phyloP scores from a whole-genome alignment of 2,329 filamentous ascomycete genomes.

The Phialocephala sp. region DNA sequence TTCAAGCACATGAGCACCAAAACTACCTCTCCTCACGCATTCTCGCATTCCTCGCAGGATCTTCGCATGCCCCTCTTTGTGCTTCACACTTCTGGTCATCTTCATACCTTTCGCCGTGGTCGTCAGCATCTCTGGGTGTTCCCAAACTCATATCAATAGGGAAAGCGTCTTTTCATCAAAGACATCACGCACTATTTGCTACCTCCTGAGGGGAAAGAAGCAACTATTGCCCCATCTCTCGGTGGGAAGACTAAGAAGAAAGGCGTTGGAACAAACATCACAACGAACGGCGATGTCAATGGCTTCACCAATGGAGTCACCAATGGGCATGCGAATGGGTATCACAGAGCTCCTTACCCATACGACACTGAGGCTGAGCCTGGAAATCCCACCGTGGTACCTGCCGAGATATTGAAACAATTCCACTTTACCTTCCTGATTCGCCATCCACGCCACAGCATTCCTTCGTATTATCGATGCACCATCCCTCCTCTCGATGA shows the following conservation, averaged over 20 bases:
- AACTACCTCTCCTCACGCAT: neutral
- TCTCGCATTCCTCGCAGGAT: no score
- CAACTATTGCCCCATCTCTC: constrained; percentile 80
- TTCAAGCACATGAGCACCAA: neutral
- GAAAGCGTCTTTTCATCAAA: constrained; percentile 95
- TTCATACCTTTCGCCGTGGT: neutral
- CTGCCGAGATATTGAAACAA: constrained; percentile 71
- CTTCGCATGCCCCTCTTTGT: neutral
- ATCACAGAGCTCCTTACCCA: constrained; percentile 55
- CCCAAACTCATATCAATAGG: constrained; percentile 60
- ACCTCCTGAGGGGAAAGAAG: constrained; percentile 71
- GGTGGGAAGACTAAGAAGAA: constrained; percentile 40
- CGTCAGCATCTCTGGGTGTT: neutral
- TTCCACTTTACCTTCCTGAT: constrained; percentile 98
- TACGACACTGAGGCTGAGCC: constrained; percentile 64
- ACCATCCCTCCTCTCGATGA: constrained; percentile 85
- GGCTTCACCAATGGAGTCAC: constrained; percentile 36
- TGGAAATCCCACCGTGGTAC: constrained; percentile 85
- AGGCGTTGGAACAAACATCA: constrained; percentile 41
- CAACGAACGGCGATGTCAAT: constrained; percentile 38
- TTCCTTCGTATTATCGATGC: constrained; percentile 94
- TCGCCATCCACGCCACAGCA: constrained; percentile 88
- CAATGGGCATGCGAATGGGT: constrained; percentile 39
- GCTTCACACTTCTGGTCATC: neutral
- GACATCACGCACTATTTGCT: constrained; percentile 95